Conservation (phyloP, 257 asterid species). For the Penstemon newberryi region DNA sequence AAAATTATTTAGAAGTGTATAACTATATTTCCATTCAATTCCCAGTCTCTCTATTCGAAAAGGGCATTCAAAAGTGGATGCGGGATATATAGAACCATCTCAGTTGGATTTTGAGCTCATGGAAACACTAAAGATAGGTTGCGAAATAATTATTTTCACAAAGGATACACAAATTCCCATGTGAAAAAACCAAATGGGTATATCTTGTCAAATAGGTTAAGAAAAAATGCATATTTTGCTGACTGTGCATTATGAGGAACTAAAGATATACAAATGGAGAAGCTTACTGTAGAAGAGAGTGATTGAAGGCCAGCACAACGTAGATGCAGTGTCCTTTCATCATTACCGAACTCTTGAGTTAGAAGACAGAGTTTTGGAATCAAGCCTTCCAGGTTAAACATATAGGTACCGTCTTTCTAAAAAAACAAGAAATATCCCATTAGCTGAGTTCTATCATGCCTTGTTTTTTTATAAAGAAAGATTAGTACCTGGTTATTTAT, state of each 20-base stretch:
- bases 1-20: neutral
- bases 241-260: constrained; percentile 16
- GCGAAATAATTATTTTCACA: neutral
- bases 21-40: constrained; percentile 10
- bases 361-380: constrained; percentile 68
- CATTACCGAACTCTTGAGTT: constrained; percentile 73
- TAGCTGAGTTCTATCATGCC: constrained; percentile 27
- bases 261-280: constrained; percentile 14
- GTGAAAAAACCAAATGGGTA: constrained; percentile 11
- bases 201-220: neutral
- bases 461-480: constrained; percentile 13
- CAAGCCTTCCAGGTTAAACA: constrained; percentile 69
- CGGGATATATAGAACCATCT: neutral
- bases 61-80: neutral
- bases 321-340: constrained; percentile 45
- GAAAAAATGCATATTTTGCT: neutral
- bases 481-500: too few species aligned
- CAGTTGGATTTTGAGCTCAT: neutral
- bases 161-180: neutral
- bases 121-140: neutral
- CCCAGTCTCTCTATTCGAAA: neutral
- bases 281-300: constrained; percentile 62
- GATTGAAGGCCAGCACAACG: constrained; percentile 76
- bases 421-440: constrained; percentile 29
- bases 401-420: constrained; percentile 69